Evolutionary conservation across 2,329 filamentous ascomycete genomes (phyloP), one percentile per base, ranked within the genome.

Genomic region (Aureobasidium uvarum): DNA sequence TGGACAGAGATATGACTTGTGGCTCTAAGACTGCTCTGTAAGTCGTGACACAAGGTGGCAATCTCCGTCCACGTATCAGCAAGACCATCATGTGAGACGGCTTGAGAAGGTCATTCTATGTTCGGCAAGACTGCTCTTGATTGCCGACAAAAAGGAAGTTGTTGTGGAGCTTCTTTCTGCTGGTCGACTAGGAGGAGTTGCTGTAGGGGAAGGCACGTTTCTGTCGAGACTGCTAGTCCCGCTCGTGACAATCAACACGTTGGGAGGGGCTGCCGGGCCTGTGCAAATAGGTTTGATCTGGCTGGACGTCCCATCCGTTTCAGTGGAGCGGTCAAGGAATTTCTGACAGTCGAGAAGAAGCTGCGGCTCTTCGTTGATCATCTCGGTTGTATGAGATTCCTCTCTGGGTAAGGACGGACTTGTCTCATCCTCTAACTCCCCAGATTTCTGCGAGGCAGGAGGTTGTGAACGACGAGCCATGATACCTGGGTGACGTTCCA

Each of bases 401-500:
- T 51, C 25, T 23, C 20, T 41, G 16, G 58, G 45, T 23, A 48
- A 41, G 13, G 45, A n/a, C 28, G 16, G 8, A n/a, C 8, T 25
- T n/a, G 33, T 41, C 10, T 62, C 45, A 11, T 39, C 16, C 2
- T 51, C 20, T 39, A 7, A 10, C 31, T 50, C 33, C 20, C 20
- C 13, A 6, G 13, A 20, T 7, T 11, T 16, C 20, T 23, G 20
- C 25, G 45, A 50, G 33, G 33, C 20, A 41, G 16, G 33, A 31
- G 58, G 33, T 33, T n/a, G 20, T 2, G 20, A 45, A 8, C 45
- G 58, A 4, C 58, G 45, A 20, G 56, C 56, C 43, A 51, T 39
- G 28, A 62, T 51, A 4, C 45, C 45, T 50, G 58, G 58, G 23
- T 62, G 45, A 39, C 58, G 58, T 62, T 62, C 58, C 58, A 62